These are phyloP conservation scores for Amanita muscaria DNA, from an alignment of 768 basidiomycete genomes.

Conservation along the genomic window DNA sequence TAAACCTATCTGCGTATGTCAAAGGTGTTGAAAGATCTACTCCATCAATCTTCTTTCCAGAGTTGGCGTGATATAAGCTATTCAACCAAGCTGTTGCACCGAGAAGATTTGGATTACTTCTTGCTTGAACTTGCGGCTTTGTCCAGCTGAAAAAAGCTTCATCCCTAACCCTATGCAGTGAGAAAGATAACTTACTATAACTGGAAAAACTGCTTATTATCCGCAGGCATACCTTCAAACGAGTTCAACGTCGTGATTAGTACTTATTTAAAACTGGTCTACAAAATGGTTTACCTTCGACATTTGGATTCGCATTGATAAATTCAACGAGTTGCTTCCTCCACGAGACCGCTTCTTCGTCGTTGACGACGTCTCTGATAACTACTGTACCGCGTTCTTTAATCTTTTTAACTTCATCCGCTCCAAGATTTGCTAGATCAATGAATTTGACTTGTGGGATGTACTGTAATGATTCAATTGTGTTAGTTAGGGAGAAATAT, in stretches of 20 bases:
- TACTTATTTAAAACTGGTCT: not conserved
- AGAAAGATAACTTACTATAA: constrained; percentile 44
- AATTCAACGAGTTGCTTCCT: constrained; percentile 48
- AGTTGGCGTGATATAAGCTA: constrained; percentile 45
- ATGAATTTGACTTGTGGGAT: constrained; percentile 56
- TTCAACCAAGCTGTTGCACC: constrained; percentile 52
- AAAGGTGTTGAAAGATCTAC: constrained; percentile 57
- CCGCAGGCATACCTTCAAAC: constrained; percentile 38
- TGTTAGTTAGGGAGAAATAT: too few species aligned
- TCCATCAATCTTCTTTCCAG: constrained; percentile 30
- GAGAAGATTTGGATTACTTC: constrained; percentile 59
- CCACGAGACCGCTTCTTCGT: constrained; percentile 48
- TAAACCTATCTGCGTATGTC: constrained; percentile 65
- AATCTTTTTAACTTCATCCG: constrained; percentile 39
- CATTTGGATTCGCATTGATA: constrained; percentile 45
- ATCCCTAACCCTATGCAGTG: not conserved
- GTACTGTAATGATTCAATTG: constrained; percentile 35
- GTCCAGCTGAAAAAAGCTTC: constrained; percentile 25
- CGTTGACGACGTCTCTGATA: constrained; percentile 51
- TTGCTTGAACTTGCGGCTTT: constrained; percentile 54
- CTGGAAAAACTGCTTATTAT: constrained; percentile 67
- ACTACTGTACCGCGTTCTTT: constrained; percentile 51
- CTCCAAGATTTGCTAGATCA: constrained; percentile 38
- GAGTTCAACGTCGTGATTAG: not conserved
- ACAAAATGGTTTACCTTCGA: constrained; percentile 39